phyloP scores from a whole-genome alignment of 129 eudicot genomes.

The Erigeron canadensis region DNA sequence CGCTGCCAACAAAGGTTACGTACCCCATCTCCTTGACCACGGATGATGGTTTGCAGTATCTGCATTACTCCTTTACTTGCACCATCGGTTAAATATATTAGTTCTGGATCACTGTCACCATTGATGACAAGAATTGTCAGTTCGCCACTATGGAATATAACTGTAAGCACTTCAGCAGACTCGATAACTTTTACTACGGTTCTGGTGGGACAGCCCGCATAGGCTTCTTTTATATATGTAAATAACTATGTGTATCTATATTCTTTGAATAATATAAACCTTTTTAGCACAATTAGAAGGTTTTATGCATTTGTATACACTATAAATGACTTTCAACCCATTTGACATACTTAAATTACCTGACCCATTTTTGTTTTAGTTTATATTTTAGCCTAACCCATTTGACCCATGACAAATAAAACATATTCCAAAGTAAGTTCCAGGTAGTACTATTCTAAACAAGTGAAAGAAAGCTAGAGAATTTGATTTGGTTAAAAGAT shows the following conservation, averaged over 20 bases:
- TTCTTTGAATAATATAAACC: neutral
- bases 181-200: neutral
- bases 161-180: neutral
- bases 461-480: too few species aligned
- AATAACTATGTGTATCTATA: neutral
- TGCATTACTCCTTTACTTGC: slow-evolving; percentile 99
- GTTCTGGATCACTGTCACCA: slow-evolving; percentile 86
- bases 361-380: too few species aligned
- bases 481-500: neutral
- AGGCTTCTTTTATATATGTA: too few species aligned
- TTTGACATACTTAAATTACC: neutral
- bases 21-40: slow-evolving; percentile 88
- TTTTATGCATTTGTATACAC: neutral
- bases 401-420: too few species aligned
- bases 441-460: too few species aligned
- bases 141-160: neutral
- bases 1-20: neutral
- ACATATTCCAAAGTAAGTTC: too few species aligned
- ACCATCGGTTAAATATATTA: slow-evolving; percentile 90
- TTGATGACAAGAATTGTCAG: slow-evolving; percentile 17
- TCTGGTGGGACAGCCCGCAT: neutral
- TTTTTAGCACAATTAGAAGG: neutral
- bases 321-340: neutral
- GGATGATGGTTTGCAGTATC: slow-evolving; percentile 68
- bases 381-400: too few species aligned